Evolutionary conservation across 768 basidiomycete species (phyloP).

Genomic region (Sporobolomyces roseus): DNA sequence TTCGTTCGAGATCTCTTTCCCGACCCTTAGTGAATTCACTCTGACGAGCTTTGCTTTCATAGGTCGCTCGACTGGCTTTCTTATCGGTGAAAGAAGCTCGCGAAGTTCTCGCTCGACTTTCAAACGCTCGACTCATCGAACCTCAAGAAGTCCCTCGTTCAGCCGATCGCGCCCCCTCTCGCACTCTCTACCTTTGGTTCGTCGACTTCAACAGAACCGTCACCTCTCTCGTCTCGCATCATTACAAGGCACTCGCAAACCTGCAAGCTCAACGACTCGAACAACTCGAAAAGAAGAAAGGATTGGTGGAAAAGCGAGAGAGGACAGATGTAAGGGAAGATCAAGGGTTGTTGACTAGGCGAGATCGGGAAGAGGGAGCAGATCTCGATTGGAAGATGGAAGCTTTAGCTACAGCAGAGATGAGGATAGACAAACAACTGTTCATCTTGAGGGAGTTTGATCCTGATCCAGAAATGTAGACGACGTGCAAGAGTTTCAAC

Average conservation of each 20-base stretch:
- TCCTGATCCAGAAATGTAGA: slow-evolving; percentile 22
- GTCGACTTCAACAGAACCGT: slow-evolving; percentile 82
- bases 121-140: slow-evolving; percentile 75
- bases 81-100: slow-evolving; percentile 84
- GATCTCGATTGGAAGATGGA: slow-evolving; percentile 71
- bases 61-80: slow-evolving; percentile 93
- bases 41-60: background rate
- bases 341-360: slow-evolving; percentile 62
- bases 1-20: slow-evolving; percentile 49
- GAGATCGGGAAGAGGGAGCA: slow-evolving; percentile 70
- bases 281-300: slow-evolving; percentile 64
- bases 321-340: slow-evolving; percentile 73
- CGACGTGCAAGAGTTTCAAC: too few species aligned
- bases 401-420: slow-evolving; percentile 73
- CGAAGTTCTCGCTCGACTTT: slow-evolving; percentile 70
- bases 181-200: slow-evolving; percentile 92
- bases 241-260: slow-evolving; percentile 90
- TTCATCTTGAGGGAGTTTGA: slow-evolving; percentile 73
- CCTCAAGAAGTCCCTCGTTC: slow-evolving; percentile 90
- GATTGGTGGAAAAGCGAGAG: slow-evolving; percentile 74
- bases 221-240: slow-evolving; percentile 65
- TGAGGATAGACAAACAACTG: slow-evolving; percentile 79
- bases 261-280: slow-evolving; percentile 67
- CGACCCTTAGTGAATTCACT: background rate
- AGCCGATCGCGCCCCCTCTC: slow-evolving; percentile 78